Conservation (phyloP, 1,284 basidiomycete species). For the Moesziomyces aphidis region DNA sequence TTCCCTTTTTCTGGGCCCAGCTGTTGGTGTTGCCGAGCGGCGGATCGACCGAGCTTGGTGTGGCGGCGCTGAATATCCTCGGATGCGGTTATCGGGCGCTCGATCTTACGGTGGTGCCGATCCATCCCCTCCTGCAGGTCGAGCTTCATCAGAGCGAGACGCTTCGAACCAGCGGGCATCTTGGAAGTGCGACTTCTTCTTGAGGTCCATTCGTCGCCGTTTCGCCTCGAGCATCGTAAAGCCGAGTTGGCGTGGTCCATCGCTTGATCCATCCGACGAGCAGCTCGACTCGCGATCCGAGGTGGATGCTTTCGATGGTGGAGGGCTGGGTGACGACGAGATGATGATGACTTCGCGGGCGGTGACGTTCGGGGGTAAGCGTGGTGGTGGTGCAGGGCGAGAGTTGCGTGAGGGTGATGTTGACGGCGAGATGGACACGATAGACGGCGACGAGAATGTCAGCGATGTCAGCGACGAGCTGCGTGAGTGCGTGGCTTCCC, state of each 20-base stretch:
- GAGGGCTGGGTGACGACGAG: not conserved
- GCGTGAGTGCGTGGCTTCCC: too few species aligned
- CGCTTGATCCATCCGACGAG: too few species aligned
- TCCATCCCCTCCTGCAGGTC: not conserved
- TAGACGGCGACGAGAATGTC: not conserved
- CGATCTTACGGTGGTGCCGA: not conserved
- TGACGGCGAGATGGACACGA: not conserved
- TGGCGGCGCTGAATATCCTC: too few species aligned
- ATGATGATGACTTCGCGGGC: not conserved
- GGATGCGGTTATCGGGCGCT: too few species aligned
- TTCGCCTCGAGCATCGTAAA: not conserved
- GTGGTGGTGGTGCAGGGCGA: too few species aligned
- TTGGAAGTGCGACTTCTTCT: not conserved
- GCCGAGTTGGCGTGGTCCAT: not conserved
- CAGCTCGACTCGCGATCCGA: not conserved
- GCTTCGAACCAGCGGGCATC: not conserved
- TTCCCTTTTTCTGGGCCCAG: not conserved
- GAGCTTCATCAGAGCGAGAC: not conserved
- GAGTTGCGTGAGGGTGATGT: too few species aligned
- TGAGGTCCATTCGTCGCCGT: not conserved
- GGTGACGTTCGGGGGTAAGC: too few species aligned
- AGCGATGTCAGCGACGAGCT: not conserved
- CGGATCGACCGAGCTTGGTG: too few species aligned
- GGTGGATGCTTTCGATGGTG: too few species aligned
- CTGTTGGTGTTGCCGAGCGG: not conserved